These are phyloP conservation scores for Uronychia setigera DNA, from an alignment of 73 alveolate genomes.

Conservation along the genomic window DNA sequence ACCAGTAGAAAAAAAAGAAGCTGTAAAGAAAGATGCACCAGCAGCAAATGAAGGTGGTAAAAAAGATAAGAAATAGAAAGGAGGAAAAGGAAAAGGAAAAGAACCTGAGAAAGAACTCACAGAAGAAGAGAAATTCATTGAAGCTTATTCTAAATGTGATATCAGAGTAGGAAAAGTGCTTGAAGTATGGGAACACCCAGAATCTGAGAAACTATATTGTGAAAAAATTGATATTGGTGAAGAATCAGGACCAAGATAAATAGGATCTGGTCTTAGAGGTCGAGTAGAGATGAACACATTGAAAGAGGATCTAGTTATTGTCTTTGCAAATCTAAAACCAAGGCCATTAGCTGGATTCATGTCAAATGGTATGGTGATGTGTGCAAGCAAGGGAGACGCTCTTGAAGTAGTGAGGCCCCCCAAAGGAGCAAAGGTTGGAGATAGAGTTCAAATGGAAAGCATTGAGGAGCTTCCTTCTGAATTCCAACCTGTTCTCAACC, in stretches of 20 bases:
- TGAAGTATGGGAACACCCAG: constrained; percentile 78
- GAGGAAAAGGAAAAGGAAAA: neutral
- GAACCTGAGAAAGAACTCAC: constrained; percentile 8
- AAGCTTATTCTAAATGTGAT: constrained; percentile 61
- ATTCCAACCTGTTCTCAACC: constrained; percentile 62
- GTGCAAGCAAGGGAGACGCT: constrained; percentile 78
- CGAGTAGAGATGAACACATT: constrained; percentile 89
- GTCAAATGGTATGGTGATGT: constrained; percentile 97
- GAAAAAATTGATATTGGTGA: constrained; percentile 96
- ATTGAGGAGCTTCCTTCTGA: constrained; percentile 44
- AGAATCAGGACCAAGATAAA: constrained; percentile 92
- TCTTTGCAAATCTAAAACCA: constrained; percentile 90
- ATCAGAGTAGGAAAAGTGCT: constrained; percentile 82
- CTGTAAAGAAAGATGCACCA: neutral
- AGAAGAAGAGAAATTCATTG: constrained; percentile 34
- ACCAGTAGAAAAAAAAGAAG: constrained; percentile 8
- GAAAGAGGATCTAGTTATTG: constrained; percentile 86
- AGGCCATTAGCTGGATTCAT: constrained; percentile 93
- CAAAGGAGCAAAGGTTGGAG: constrained; percentile 86
- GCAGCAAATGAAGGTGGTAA: neutral
- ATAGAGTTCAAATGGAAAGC: constrained; percentile 70
- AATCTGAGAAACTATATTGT: constrained; percentile 87
- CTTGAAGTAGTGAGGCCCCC: constrained; percentile 96
- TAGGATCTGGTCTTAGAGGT: constrained; percentile 94
- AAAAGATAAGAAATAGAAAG: constrained; percentile 13